Evolutionary conservation across 306 rosid genomes (phyloP).

Genomic region (Quillaja saponaria): DNA sequence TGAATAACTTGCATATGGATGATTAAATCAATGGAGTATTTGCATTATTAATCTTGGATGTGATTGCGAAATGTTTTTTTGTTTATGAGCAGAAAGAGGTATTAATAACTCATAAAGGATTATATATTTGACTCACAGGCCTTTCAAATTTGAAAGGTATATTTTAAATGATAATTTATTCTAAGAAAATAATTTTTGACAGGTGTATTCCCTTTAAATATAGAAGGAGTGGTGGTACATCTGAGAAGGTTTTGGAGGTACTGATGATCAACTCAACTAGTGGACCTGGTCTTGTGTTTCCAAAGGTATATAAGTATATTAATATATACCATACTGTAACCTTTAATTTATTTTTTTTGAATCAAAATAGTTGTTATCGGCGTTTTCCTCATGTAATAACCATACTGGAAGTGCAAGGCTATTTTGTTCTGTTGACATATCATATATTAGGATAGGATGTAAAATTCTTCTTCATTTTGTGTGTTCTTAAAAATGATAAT

Average conservation of each 20-base stretch:
- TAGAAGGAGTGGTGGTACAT: slow-evolving; percentile 34
- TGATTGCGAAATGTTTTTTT: too few species aligned
- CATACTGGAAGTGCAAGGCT: not conserved
- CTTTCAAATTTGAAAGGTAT: not conserved
- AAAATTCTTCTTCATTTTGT: not conserved
- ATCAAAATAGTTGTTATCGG: not conserved
- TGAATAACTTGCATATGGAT: not conserved
- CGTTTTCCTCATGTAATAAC: not conserved
- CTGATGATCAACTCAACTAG: slow-evolving; percentile 60
- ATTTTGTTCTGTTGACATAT: not conserved
- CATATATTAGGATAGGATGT: not conserved
- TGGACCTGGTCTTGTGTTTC: slow-evolving; percentile 63
- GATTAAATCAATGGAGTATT: not conserved
- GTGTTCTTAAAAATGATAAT: not conserved
- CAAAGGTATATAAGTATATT: slow-evolving; percentile 39
- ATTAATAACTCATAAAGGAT: not conserved
- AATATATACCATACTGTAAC: not conserved
- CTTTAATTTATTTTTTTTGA: not conserved
- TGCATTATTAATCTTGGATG: not conserved
- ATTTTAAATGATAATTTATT: too few species aligned
- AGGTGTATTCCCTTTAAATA: slow-evolving; percentile 64
- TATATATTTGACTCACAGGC: not conserved
- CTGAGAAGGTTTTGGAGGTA: slow-evolving; percentile 52
- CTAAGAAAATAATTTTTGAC: slow-evolving; percentile 9
- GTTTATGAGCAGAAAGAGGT: not conserved